Evolutionary conservation across 306 rosid genomes (phyloP).

Genomic region (Prunus armeniaca): DNA sequence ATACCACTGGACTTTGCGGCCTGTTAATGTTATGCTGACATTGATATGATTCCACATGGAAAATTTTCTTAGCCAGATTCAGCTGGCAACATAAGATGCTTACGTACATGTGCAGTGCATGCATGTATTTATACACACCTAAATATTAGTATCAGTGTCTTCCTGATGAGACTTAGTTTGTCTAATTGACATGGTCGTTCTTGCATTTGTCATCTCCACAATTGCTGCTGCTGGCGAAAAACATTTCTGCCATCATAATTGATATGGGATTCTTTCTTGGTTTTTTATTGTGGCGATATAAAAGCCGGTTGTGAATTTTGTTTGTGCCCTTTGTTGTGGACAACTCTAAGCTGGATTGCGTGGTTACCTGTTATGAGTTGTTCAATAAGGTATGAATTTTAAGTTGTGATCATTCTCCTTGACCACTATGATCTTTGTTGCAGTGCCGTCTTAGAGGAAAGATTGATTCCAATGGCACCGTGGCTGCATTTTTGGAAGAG

Average conservation of each 20-base stretch:
- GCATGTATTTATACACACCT: background rate
- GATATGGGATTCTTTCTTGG: background rate
- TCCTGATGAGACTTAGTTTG: background rate
- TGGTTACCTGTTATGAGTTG: background rate
- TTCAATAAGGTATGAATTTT: background rate
- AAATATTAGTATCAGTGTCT: background rate
- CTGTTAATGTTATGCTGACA: background rate
- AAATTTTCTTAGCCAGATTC: background rate
- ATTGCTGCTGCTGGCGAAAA: background rate
- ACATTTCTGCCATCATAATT: background rate
- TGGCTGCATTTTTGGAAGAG: constrained; percentile 83
- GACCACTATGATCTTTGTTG: background rate
- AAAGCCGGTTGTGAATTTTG: background rate
- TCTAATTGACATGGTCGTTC: background rate
- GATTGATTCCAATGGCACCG: constrained; percentile 79
- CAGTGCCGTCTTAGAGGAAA: constrained; percentile 91
- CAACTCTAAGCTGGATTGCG: background rate
- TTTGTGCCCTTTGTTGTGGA: background rate
- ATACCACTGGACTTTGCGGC: background rate
- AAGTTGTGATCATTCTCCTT: background rate
- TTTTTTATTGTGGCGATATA: background rate
- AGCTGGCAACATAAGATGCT: background rate
- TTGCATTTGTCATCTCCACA: background rate
- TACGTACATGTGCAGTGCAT: background rate
- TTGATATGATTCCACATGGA: background rate